phyloP scores from a whole-genome alignment of 1,284 basidiomycete species.

The Pulchroboletus neoregius region DNA sequence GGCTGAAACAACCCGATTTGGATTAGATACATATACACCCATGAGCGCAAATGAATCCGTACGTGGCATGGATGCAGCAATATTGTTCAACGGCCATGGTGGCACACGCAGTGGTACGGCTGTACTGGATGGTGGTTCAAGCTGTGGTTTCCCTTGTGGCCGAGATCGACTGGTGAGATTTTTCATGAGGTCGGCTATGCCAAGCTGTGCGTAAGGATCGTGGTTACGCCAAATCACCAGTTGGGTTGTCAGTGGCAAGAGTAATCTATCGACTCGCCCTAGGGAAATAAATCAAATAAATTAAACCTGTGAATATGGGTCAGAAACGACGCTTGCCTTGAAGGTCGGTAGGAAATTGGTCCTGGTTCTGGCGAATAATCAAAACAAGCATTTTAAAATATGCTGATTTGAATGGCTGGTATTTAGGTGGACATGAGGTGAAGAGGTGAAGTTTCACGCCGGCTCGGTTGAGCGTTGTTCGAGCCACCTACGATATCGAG shows the following conservation, averaged over 20 bases:
- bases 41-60: slow-evolving; percentile 12
- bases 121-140: slow-evolving; percentile 13
- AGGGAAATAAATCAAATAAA: slow-evolving; percentile 11
- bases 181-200: slow-evolving; percentile 36
- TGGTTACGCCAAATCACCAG: slow-evolving; percentile 27
- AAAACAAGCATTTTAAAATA: slow-evolving; percentile 37
- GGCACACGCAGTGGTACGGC: slow-evolving; percentile 17
- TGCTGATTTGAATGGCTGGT: slow-evolving; percentile 32
- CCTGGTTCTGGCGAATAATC: slow-evolving; percentile 26
- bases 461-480: slow-evolving; percentile 32
- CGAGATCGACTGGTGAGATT: slow-evolving; percentile 16
- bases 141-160: slow-evolving; percentile 23
- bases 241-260: slow-evolving; percentile 29
- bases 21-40: neutral
- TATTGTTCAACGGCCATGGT: slow-evolving; percentile 28
- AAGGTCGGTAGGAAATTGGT: slow-evolving; percentile 25
- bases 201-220: slow-evolving; percentile 35
- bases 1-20: slow-evolving; percentile 18
- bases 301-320: neutral
- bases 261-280: slow-evolving; percentile 30
- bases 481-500: slow-evolving; percentile 28
- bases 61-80: slow-evolving; percentile 33
- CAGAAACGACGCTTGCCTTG: slow-evolving; percentile 24
- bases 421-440: slow-evolving; percentile 31
- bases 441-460: slow-evolving; percentile 37